These are phyloP conservation scores for Tolypocladium inflatum DNA, from an alignment of 2,329 filamentous ascomycete genomes.

Conservation along the genomic window DNA sequence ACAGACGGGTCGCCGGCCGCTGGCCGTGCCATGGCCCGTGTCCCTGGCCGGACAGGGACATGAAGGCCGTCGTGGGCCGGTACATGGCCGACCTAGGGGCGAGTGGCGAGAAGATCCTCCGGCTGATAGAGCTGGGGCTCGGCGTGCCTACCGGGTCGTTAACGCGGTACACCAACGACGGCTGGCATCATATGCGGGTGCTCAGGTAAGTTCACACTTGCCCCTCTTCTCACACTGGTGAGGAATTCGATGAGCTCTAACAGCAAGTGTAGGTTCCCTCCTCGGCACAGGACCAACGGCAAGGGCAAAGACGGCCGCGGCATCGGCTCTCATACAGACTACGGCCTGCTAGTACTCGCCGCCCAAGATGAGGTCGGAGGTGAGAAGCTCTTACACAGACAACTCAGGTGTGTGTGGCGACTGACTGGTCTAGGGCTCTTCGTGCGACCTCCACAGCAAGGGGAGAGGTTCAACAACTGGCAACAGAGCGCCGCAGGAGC, in stretches of 20 bases:
- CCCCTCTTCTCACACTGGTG: too few relatives aligned
- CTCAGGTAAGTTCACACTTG: constrained; percentile 24
- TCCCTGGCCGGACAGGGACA: constrained; percentile 34
- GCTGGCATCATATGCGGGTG: constrained; percentile 41
- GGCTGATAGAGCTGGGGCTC: constrained; percentile 35
- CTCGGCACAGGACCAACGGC: constrained; percentile 28
- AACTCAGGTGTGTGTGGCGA: not conserved
- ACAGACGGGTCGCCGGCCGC: constrained; percentile 26
- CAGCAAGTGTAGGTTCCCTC: constrained; percentile 17
- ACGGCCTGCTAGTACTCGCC: constrained; percentile 40
- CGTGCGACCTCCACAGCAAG: constrained; percentile 29
- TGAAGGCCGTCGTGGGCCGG: constrained; percentile 26
- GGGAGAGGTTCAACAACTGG: constrained; percentile 36
- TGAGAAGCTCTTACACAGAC: constrained; percentile 5
- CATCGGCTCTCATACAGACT: constrained; percentile 43
- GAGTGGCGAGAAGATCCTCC: constrained; percentile 34
- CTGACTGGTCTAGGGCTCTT: constrained; percentile 26
- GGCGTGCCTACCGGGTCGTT: constrained; percentile 28
- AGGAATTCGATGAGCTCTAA: too few relatives aligned
- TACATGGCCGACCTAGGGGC: constrained; percentile 32
- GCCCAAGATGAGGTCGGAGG: constrained; percentile 40
- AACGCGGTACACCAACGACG: constrained; percentile 32
- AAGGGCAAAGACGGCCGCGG: constrained; percentile 39
- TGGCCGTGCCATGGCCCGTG: constrained; percentile 42
- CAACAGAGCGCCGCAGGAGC: constrained; percentile 31